phyloP scores from a whole-genome alignment of 1,284 basidiomycete genomes.

The Cystodermella granulosa region DNA sequence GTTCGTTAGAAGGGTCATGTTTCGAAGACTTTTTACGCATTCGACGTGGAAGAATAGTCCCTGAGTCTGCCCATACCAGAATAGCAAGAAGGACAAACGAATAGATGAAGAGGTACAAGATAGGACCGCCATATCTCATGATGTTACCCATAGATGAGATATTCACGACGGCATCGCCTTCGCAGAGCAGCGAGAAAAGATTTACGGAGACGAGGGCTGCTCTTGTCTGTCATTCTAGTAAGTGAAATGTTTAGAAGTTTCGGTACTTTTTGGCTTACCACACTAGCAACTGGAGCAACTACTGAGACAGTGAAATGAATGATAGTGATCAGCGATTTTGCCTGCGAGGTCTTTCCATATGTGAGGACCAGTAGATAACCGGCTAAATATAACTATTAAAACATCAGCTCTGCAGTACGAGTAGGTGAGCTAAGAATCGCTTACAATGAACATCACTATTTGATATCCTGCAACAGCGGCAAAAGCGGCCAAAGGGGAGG shows the following conservation, averaged over 20 bases:
- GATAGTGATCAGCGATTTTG: constrained; percentile 52
- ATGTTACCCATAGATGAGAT: constrained; percentile 50
- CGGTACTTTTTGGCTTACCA: constrained; percentile 44
- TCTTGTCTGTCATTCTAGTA: constrained; percentile 35
- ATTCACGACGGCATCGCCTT: constrained; percentile 50
- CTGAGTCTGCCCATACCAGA: constrained; percentile 37
- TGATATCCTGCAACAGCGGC: constrained; percentile 72
- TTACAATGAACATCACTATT: constrained; percentile 64
- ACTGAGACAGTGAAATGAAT: constrained; percentile 68
- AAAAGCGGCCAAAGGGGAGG: constrained; percentile 70
- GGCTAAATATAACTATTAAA: constrained; percentile 53
- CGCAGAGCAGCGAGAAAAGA: constrained; percentile 70
- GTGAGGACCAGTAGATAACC: constrained; percentile 67
- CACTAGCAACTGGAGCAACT: constrained; percentile 63
- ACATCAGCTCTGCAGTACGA: constrained; percentile 1
- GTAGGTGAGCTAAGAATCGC: constrained; percentile 18
- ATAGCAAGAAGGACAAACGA: constrained; percentile 31
- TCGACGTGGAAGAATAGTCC: constrained; percentile 24
- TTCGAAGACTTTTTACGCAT: constrained; percentile 8
- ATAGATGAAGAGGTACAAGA: constrained; percentile 62
- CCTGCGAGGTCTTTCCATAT: constrained; percentile 59
- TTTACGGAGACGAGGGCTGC: constrained; percentile 71
- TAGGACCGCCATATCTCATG: constrained; percentile 66
- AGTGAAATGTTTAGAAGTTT: no score
- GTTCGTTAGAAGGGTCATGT: neutral